Base-by-base conservation (phyloP, 257 asterid species). In the Apocynum venetum region DNA sequence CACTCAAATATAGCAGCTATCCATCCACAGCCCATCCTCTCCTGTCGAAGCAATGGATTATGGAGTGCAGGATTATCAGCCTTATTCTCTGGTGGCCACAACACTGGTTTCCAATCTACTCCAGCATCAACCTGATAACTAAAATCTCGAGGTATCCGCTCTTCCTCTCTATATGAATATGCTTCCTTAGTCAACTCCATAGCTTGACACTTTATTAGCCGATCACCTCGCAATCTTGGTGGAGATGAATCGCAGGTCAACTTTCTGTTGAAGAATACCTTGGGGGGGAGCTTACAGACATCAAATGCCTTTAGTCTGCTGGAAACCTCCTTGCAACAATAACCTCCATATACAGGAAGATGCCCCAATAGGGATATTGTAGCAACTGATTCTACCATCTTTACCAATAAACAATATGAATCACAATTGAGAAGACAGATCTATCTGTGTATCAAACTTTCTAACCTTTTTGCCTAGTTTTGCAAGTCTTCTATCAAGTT, bases 11-110 rank as follows among this genome's bases (percentile, higher is more conserved):
- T 86, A 71, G 92, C 98, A 66, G 95, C 97, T 77, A 95, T 82
- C 98, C 98, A 95, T 41, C 98, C 98, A 77, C 95, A 87, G 44
- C 98, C 98, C 97, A 95, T 91, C 75, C 97, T 87, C 75, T 93
- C 97, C 61, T 90, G 99, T 3, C 99, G 85, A 84, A 96, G 94
- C 85, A 96, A 79, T 3, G 99, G 99, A 74, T 96, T 96, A 44
- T 86, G 89, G 71, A 96, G 96, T 0, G 89, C 81, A 11, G 98
- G 95, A 67, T 87, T 91, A 76, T 93, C 99, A 0, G 96, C 97
- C 85, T 85, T 93, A 74, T 96, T 93, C 79, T 84, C 85, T 4
- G 98, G 97, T 25, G 99, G 97, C 98, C 98, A 91, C 46, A 83
- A 65, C 36, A 92, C 91, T 1, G 91, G 94, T 51, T 80, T 89